These are phyloP conservation scores for Cynanchum wilfordii DNA, from an alignment of 257 asterid species.

Conservation along the genomic window DNA sequence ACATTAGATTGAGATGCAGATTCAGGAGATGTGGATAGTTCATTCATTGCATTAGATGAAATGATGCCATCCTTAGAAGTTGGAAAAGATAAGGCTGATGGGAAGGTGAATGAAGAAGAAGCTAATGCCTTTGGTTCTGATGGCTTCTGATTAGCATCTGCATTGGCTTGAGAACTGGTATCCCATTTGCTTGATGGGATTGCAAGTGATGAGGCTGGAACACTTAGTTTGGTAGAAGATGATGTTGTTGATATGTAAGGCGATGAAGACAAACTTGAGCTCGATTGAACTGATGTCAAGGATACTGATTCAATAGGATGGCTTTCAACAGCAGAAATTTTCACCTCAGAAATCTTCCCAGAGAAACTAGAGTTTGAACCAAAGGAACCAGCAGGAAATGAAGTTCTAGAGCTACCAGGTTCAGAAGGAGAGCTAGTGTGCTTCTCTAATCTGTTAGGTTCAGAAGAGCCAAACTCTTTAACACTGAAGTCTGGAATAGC, in stretches of 20 bases:
- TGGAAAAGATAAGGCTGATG: constrained; percentile 29
- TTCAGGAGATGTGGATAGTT: constrained; percentile 28
- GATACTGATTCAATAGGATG: constrained; percentile 20
- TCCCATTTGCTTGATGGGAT: constrained; percentile 12
- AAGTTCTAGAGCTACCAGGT: constrained; percentile 23
- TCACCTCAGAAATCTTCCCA: constrained; percentile 31
- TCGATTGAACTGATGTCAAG: constrained; percentile 1
- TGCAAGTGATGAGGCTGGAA: constrained; percentile 29
- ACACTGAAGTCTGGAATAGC: background rate
- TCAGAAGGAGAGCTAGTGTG: constrained; percentile 1
- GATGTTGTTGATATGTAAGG: constrained; percentile 28
- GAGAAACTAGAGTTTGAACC: constrained; percentile 30
- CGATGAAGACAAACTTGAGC: constrained; percentile 24
- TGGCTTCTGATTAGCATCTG: constrained; percentile 26
- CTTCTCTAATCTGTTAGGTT: background rate
- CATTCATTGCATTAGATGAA: constrained; percentile 27
- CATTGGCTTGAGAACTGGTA: constrained; percentile 34
- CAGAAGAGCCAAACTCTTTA: background rate
- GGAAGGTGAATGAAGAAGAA: constrained; percentile 26
- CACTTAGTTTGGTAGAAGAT: constrained; percentile 37
- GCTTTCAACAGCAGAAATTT: constrained; percentile 26
- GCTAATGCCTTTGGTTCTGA: constrained; percentile 34
- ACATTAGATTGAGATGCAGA: constrained; percentile 30
- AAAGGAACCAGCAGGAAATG: constrained; percentile 31
- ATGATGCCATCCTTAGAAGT: constrained; percentile 21